Evolutionary conservation across 1,284 basidiomycete genomes (phyloP), one percentile per base, ranked within the genome.

Genomic region (Ustilago cynodontis): DNA sequence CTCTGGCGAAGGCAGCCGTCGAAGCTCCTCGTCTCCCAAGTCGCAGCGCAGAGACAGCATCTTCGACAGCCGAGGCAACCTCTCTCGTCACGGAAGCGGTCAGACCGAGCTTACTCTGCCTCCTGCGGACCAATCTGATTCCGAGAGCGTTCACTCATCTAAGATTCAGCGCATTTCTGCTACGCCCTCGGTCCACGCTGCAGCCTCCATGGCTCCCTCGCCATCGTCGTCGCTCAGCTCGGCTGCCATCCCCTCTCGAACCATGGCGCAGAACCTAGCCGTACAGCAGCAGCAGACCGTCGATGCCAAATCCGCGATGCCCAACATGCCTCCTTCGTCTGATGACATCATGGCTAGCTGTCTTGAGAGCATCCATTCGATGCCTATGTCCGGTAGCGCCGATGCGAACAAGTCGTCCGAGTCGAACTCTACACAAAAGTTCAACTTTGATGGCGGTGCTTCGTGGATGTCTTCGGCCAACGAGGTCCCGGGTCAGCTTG

Each of bases 51-150:
- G 58, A 7, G 52, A 59, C 43, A 66, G 63, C 62, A 35, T 37
- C 16, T 64, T 58, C 29, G 65, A 67, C 29, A 14, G 28, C 18
- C 49, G 59, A 24, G 49, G 47, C 43, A 54, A 54, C 18, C 53
- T 77, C 16, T 72, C 66, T 10, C 70, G 74, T 31, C 65, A 70
- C 55, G 65, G 69, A 3, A 71, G 69, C 62, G 74, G 62, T 22
- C 69, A 69, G 52, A 77, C 70, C 5, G 74, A 77, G 8, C 43
- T 76, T 43, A 76, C 73, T 10, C 4, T 76, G 13, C 73, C 73
- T 5, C 16, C 65, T n/a, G 47, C 47, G 11, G 73, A 76, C 7
- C 33, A 52, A 5, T 62, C 73, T 8, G 68, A 76, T 14, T 8
- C 63, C 0, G 73, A 76, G 13, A 31, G 29, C 24, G 49, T 49